Base-by-base conservation (phyloP, 768 basidiomycete genomes). In the Lentinus tigrinus region DNA sequence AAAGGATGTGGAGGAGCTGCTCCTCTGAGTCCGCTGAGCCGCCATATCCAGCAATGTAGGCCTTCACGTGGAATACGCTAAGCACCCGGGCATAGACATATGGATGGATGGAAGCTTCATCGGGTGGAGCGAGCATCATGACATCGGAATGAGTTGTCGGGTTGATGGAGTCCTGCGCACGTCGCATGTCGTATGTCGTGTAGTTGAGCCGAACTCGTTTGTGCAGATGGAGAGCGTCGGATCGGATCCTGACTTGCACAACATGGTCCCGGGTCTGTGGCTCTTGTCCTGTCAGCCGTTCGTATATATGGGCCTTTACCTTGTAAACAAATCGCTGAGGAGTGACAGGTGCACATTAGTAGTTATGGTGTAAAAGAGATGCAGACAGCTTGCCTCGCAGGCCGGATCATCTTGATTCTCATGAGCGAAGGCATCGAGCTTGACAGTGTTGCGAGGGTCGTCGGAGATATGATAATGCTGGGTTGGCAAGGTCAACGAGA, bases 171-270 rank as follows among this genome's bases (percentile, higher is more conserved):
- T 82, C 78, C 54, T 79, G 75, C 3, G 62, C 69, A 0, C 73
- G 65, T 17, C 73, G 69, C 23, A 76, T 47, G 61, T 81, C 75
- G 61, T 78, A 80, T 0, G 74, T 76, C 0, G 78, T 78, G 61
- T 75, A 77, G 54, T 77, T 73, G 49, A 78, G 31, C 31, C 31
- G 0, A 67, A 69, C 3, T 75, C 21, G 1, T 65, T 61, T 38
- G 69, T 67, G 64, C 75, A 73, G 6, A 9, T 28, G 47, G 65
- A 78, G 21, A 46, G 7, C 17, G 42, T 43, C n/a, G 13, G 10
- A n/a, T 2, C 14, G 17, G 36, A 75, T 66, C 47, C 31, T 63
- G 63, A 70, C 67, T 42, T 58, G 19, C 11, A 38, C 52, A 4
- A 58, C 39, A 13, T 49, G 24, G 2, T 24, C 10, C 4, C 13